Evolutionary conservation across 1,284 basidiomycete genomes (phyloP), one percentile per base, ranked within the genome.

Genomic region (Ganoderma boninense): DNA sequence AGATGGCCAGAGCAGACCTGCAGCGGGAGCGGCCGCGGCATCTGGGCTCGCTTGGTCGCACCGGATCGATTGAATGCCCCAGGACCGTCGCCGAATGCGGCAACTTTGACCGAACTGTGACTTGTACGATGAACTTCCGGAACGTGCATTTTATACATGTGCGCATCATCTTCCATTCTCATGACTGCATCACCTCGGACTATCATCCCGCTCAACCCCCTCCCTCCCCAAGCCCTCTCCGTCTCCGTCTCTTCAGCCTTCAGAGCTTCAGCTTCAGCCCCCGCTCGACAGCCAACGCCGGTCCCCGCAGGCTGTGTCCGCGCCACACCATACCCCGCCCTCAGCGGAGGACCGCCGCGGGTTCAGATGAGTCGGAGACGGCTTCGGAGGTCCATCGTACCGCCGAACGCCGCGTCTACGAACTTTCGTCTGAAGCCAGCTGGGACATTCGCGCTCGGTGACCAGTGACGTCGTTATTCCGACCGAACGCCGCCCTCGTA

Each of bases 161-260:
- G 73, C 73, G 70, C 75, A 72, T 74, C 71, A 70, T 70, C 70
- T 73, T 76, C 73, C 75, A 73, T 76, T 76, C 73, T 74, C 75
- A 76, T 73, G 70, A 70, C 73, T 73, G 66, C 67, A 73, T 73
- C 69, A 60, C 72, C 67, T 67, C 69, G 69, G 64, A 66, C 63
- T 67, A 65, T 65, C 66, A 65, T 65, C 67, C 71, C 70, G 69
- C 69, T 64, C 54, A 57, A 32, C 54, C 23, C 54, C 52, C 26
- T 29, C 54, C 54, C 54, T 57, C 29, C 29, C 3, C 54, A 32
- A 29, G 13, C 54, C 54, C 72, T 68, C 42, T 57, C 62, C 62
- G 38, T 52, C 49, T 38, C 18, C 68, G 32, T 20, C 32, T 56
- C 57, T 26, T 29, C 38, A n/a, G n/a, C 52, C n/a, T n/a, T n/a